These are phyloP conservation scores for Ophiostoma himal-ulmi DNA, from an alignment of 2,329 filamentous ascomycete genomes.

Conservation along the genomic window DNA sequence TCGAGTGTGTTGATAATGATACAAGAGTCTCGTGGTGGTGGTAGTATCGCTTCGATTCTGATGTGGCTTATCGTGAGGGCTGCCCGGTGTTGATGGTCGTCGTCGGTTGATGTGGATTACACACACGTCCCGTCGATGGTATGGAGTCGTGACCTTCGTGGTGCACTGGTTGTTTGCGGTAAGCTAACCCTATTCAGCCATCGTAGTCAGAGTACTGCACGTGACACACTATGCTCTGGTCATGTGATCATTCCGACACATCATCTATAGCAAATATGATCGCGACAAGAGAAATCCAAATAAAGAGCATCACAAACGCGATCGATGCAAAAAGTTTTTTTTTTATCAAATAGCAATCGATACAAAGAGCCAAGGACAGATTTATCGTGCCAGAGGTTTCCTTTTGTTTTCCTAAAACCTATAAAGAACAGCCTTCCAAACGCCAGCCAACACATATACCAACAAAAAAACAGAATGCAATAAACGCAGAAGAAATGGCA, in stretches of 20 bases:
- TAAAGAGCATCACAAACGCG: background rate
- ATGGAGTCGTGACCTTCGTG: background rate
- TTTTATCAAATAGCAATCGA: background rate
- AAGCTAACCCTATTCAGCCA: background rate
- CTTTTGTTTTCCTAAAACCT: background rate
- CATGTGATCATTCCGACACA: background rate
- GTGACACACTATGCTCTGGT: background rate
- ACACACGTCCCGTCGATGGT: background rate
- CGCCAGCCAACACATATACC: slow-evolving; percentile 7
- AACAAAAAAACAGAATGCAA: background rate
- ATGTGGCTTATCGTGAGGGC: background rate
- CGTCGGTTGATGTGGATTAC: background rate
- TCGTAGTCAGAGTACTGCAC: background rate
- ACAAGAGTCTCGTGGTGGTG: background rate
- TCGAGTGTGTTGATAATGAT: background rate
- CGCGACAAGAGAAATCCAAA: background rate
- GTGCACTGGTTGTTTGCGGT: background rate
- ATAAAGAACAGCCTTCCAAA: background rate
- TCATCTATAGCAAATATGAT: background rate
- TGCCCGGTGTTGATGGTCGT: background rate
- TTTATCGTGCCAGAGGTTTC: background rate
- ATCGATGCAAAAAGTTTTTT: background rate
- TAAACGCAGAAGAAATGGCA: background rate
- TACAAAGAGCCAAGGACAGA: background rate
- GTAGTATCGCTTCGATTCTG: background rate